These are phyloP conservation scores for Vicia faba DNA, from an alignment of 306 rosid species.

Conservation along the genomic window DNA sequence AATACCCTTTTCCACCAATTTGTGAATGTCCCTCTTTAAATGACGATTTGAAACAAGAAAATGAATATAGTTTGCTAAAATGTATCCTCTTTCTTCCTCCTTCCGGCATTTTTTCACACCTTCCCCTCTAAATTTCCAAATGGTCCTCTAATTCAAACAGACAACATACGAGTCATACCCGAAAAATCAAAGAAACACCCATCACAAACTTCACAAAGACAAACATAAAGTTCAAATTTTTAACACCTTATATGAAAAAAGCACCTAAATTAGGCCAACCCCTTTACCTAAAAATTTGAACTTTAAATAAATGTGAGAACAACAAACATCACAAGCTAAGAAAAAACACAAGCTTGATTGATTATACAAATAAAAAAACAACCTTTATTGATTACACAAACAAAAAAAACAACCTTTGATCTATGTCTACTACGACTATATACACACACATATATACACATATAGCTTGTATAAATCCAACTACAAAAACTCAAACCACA, in stretches of 20 bases:
- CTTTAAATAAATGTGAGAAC: constrained; percentile 35
- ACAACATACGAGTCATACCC: neutral
- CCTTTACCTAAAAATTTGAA: constrained; percentile 45
- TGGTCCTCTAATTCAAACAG: constrained; percentile 18
- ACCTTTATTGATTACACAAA: neutral
- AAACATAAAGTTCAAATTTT: neutral
- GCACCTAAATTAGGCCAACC: constrained; percentile 42
- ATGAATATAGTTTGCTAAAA: constrained; percentile 68
- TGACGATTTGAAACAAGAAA: constrained; percentile 57
- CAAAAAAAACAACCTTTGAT: neutral
- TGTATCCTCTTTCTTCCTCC: constrained; percentile 54
- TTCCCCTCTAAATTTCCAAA: constrained; percentile 35
- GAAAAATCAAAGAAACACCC: constrained; percentile 34
- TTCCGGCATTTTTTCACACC: constrained; percentile 53
- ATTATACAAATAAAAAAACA: constrained; percentile 16
- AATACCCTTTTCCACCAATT: constrained; percentile 70
- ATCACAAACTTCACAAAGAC: constrained; percentile 30
- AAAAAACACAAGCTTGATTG: constrained; percentile 31
- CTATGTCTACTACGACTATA: neutral
- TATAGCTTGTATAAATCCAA: neutral
- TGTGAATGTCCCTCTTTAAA: constrained; percentile 54
- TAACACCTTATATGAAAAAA: constrained; percentile 8
- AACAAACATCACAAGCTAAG: constrained; percentile 12
- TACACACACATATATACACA: neutral
- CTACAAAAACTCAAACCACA: neutral